Base-by-base conservation (phyloP, 805 yeast species). In the Yarrowia keelungensis region DNA sequence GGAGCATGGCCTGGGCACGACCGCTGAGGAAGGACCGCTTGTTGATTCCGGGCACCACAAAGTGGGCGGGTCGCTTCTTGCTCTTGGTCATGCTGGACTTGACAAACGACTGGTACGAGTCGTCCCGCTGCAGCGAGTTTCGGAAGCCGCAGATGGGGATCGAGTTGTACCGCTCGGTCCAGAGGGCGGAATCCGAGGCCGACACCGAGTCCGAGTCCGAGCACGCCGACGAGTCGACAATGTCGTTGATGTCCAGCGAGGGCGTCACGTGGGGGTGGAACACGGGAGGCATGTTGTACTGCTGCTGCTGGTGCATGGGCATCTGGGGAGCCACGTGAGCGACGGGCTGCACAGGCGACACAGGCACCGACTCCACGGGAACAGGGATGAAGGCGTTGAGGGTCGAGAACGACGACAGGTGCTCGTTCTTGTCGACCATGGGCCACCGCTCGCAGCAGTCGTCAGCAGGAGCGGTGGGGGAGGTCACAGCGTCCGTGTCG, bases 91-190 rank as follows among this genome's bases (percentile, higher is more conserved):
- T 22, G 51, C 35, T n/a, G 26, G 46, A 36, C 45, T 62, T 62
- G 56, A 49, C 67, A 39, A 62, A 62, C 26, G 54, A 47, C 56
- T 62, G 67, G 47, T 62, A 62, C 26, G 56, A 49, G 47, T 47
- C 56, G 36, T 62, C 67, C 14, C 56, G 46, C 56, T 62, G 56
- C 38, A 62, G 67, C 45, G 67, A 62, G 68, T 71, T 68, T 36
- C 75, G 70, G 65, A 59, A 71, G 2, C 75, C 75, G 54, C 73
- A 71, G 51, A 75, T 62, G 51, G 74, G 73, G 67, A 75, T 50
- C 42, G 62, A 50, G 54, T 59, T 43, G 70, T 53, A 50, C 41
- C 49, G 45, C 54, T 68, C 66, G 36, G 71, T 59, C 71, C 70
- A 67, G 19, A 69, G 65, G n/a, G 70, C 69, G 12, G 71, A 69